phyloP scores from a whole-genome alignment of 2,329 filamentous ascomycete species.

The Didymosphaeria variabile region DNA sequence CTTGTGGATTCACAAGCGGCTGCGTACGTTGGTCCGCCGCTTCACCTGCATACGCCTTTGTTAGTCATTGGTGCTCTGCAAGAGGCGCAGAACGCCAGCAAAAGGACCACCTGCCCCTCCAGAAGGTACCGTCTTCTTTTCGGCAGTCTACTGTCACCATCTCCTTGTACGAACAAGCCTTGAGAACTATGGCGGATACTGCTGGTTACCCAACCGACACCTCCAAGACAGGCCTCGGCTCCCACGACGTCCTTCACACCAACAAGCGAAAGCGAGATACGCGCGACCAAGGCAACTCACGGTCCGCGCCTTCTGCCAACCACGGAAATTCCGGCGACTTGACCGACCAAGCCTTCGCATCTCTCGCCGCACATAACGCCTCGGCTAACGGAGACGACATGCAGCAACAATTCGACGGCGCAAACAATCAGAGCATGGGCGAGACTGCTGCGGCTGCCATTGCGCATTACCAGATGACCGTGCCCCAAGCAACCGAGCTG shows the following conservation, averaged over 20 bases:
- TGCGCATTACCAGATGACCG: constrained; percentile 64
- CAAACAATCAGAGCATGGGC: constrained; percentile 58
- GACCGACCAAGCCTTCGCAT: constrained; percentile 49
- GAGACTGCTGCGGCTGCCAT: constrained; percentile 69
- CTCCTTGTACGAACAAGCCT: constrained; percentile 15
- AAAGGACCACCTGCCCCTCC: constrained; percentile 28
- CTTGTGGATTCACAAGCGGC: constrained; percentile 23
- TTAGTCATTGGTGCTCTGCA: constrained; percentile 27
- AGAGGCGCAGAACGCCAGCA: constrained; percentile 21
- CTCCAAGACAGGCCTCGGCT: constrained; percentile 41
- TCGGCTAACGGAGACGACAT: constrained; percentile 53
- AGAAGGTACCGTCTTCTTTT: constrained; percentile 27
- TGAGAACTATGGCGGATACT: constrained; percentile 46
- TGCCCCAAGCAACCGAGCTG: constrained; percentile 64
- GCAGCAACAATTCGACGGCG: constrained; percentile 58
- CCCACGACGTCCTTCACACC: constrained; percentile 40
- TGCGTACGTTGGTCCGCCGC: constrained; percentile 29
- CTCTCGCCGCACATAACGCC: constrained; percentile 51
- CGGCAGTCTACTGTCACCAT: constrained; percentile 20
- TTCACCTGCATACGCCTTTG: constrained; percentile 27
- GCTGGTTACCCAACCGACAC: constrained; percentile 49
- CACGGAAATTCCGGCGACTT: constrained; percentile 43
- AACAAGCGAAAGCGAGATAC: constrained; percentile 60
- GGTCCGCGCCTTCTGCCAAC: constrained; percentile 47
- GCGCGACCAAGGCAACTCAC: constrained; percentile 52